Conservation (phyloP, 2,329 filamentous ascomycete species). For the Nothomitra cinnamomea region DNA sequence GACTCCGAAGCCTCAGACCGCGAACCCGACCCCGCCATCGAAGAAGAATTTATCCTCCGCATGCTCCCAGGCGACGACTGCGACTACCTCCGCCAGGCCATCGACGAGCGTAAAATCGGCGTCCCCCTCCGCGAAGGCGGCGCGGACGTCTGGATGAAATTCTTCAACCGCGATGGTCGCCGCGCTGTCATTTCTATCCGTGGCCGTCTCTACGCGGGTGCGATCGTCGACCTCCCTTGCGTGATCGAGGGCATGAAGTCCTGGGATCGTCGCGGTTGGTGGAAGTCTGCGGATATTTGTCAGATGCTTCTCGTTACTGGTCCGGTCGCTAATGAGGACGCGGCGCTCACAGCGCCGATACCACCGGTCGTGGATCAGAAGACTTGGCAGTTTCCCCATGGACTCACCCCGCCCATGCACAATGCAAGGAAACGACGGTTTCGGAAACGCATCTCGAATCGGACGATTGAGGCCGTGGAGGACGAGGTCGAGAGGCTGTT, state of each 20-base stretch:
- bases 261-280: slow-evolving; percentile 75
- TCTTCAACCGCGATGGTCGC: slow-evolving; percentile 55
- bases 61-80: slow-evolving; percentile 77
- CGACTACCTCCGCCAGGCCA: slow-evolving; percentile 60
- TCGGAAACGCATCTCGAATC: slow-evolving; percentile 63
- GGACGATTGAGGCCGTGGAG: slow-evolving; percentile 74
- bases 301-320: slow-evolving; percentile 77
- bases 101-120: slow-evolving; percentile 64
- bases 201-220: slow-evolving; percentile 55
- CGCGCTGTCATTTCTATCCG: slow-evolving; percentile 57
- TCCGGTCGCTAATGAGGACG: slow-evolving; percentile 45
- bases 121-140: slow-evolving; percentile 44
- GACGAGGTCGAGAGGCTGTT: slow-evolving; percentile 60
- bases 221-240: slow-evolving; percentile 68
- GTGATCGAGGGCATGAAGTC: slow-evolving; percentile 86
- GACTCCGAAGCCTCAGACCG: slow-evolving; percentile 90
- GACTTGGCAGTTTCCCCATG: slow-evolving; percentile 62
- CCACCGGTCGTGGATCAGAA: slow-evolving; percentile 54
- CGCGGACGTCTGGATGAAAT: slow-evolving; percentile 64
- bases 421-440: slow-evolving; percentile 71
- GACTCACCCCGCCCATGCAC: slow-evolving; percentile 75
- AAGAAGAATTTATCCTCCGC: slow-evolving; percentile 77
- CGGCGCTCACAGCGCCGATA: slow-evolving; percentile 47
- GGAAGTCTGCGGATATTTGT: slow-evolving; percentile 76
- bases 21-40: slow-evolving; percentile 72